Evolutionary conservation across 73 alveolate genomes (phyloP), one percentile per base, ranked within the genome.

Genomic region (Tetrahymena borealis): DNA sequence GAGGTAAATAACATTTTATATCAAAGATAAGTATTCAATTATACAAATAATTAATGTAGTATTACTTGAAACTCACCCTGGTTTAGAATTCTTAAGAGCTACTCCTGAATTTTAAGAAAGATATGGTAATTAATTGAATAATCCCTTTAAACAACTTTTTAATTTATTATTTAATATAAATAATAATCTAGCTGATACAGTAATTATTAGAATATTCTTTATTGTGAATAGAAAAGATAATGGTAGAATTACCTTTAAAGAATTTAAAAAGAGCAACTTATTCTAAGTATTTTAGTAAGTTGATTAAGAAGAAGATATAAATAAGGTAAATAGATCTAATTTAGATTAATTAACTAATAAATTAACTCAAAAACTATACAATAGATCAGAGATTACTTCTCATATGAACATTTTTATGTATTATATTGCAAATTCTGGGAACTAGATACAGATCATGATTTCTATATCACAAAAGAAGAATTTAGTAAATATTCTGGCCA

Each of bases 371-470:
- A 7, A 2, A 2, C 31, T 77, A 35, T 28, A 37, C 12, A 11
- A 39, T 39, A 78, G 93, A 97, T 99, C 18, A 96, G 99, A 78
- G 99, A 98, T 91, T 99, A 98, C 96, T 99, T 99, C 95, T 97
- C 99, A 40, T 99, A 99, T 91, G 99, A 99, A 94, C 99, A 99
- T 94, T 99, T 99, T 96, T 99, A 99, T 95, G 99, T 99, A 78
- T 98, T 99, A 37, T 99, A 99, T 94, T 98, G 99, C 93, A 95
- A 98, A 33, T 99, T 99, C 95, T 99, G 99, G 99, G 99, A 99
- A 97, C 96, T 99, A 78, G 99, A 99, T 96, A 96, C 99, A 7
- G 99, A 99, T 93, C 99, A 99, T 91, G 99, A 99, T 95, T 99
- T 99, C 95, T 94, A 98, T 90, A 98, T 99, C 39, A 99, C 98